Percentiles rank a stretch among this genome's conserved stretches.
Conservation (phyloP, 2,329 filamentous ascomycete species). For the Grosmannia clavigera region DNA sequence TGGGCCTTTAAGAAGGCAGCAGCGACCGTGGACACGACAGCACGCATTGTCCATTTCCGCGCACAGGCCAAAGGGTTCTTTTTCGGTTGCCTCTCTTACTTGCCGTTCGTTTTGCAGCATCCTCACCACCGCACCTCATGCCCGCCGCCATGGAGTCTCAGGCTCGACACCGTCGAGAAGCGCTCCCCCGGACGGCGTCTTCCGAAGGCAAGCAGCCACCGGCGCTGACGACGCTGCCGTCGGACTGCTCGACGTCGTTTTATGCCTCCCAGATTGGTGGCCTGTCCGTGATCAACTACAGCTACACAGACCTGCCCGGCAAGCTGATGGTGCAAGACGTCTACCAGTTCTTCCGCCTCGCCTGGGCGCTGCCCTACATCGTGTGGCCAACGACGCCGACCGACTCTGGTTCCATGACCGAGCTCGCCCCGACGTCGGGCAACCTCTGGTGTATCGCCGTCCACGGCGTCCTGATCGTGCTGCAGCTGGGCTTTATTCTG, state of each 20-base stretch:
- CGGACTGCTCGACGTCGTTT: constrained; percentile 25
- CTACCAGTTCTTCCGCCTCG: constrained; percentile 41
- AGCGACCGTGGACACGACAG: not conserved
- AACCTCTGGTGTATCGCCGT: constrained; percentile 47
- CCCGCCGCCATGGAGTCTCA: not conserved
- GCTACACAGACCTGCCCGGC: constrained; percentile 45
- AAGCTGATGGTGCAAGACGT: constrained; percentile 38
- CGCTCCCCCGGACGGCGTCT: not conserved
- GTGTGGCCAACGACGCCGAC: constrained; percentile 44
- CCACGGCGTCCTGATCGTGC: constrained; percentile 44
- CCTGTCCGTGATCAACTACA: constrained; percentile 44
- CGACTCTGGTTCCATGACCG: constrained; percentile 44
- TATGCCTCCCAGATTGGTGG: constrained; percentile 48
- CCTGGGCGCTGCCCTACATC: constrained; percentile 47
- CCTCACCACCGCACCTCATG: not conserved
- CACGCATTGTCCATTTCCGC: not conserved
- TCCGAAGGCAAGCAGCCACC: not conserved
- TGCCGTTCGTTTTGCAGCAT: not conserved
- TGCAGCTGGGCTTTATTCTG: constrained; percentile 50
- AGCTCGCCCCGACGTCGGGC: constrained; percentile 44
- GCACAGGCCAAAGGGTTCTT: not conserved
- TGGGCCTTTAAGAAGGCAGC: no score
- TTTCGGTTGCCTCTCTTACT: not conserved
- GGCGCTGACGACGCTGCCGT: not conserved
- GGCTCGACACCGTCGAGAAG: not conserved